Percentiles rank a stretch among this genome's conserved stretches.
These are phyloP conservation scores for Tylopilus sp. DNA, from an alignment of 1,284 basidiomycete species.

Conservation along the genomic window DNA sequence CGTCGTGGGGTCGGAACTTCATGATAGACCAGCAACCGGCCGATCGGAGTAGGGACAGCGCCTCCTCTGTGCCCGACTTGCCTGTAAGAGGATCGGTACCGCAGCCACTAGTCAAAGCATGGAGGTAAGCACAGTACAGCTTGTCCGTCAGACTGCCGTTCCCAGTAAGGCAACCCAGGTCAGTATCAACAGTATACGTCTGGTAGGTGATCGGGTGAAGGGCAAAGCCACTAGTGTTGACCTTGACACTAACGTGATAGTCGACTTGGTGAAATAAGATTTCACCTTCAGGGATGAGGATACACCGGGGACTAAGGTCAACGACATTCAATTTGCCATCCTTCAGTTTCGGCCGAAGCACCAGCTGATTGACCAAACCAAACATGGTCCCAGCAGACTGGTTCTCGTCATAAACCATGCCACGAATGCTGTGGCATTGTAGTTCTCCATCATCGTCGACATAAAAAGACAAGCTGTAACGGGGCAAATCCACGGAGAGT, in stretches of 20 bases:
- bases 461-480: conserved; percentile 50
- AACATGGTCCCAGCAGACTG: conserved; percentile 40
- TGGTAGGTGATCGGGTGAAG: conserved; percentile 39
- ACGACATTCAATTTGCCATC: neutral
- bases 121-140: conserved; percentile 56
- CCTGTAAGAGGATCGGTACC: conserved; percentile 58
- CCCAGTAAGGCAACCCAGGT: conserved; percentile 51
- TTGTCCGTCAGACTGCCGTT: conserved; percentile 47
- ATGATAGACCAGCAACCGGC: conserved; percentile 54
- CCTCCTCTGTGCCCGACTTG: conserved; percentile 60
- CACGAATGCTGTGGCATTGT: conserved; percentile 35
- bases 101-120: conserved; percentile 54
- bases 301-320: conserved; percentile 33
- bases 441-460: conserved; percentile 39
- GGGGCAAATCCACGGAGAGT: conserved; percentile 52
- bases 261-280: conserved; percentile 33
- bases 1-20: conserved; percentile 41
- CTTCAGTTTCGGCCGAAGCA: conserved; percentile 44
- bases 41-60: conserved; percentile 51
- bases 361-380: conserved; percentile 49
- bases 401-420: conserved; percentile 37
- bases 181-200: conserved; percentile 52
- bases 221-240: conserved; percentile 26
- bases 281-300: conserved; percentile 56
- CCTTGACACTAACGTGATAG: conserved; percentile 40